Evolutionary conservation across 164 flowering plant species (phyloP).

Genomic region (Piper longum): DNA sequence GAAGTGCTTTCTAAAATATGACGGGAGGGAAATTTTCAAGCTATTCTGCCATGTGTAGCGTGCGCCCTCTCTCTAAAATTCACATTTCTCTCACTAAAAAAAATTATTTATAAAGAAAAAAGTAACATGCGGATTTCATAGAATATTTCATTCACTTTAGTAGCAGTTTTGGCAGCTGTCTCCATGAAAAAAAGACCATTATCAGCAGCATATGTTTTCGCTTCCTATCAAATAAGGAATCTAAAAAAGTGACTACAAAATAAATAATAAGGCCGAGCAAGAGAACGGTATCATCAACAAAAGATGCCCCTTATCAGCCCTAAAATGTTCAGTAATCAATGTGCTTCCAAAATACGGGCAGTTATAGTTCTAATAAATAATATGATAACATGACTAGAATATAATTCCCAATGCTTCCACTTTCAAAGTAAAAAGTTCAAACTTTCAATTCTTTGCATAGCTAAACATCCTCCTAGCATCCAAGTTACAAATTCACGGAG

Average conservation of each 20-base stretch:
- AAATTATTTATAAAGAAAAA: too few species aligned
- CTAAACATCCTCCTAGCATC: background rate
- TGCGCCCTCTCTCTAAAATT: too few species aligned
- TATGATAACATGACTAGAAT: too few species aligned
- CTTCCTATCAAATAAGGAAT: constrained; percentile 27
- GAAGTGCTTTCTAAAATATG: too few species aligned
- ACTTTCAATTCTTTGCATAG: too few species aligned
- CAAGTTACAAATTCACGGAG: background rate
- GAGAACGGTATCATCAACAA: too few species aligned
- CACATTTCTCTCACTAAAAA: background rate
- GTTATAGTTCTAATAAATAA: too few species aligned
- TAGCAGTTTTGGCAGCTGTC: constrained; percentile 54
- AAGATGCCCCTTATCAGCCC: too few species aligned
- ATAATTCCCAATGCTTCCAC: too few species aligned
- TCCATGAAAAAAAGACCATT: constrained; percentile 53
- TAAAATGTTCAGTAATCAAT: too few species aligned
- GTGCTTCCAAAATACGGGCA: too few species aligned
- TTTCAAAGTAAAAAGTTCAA: too few species aligned
- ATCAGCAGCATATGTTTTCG: constrained; percentile 34
- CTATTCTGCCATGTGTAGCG: background rate
- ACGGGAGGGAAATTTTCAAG: background rate
- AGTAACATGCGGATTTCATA: constrained; percentile 38
- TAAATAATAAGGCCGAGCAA: background rate
- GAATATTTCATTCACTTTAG: constrained; percentile 46
- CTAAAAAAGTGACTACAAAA: background rate